A percentile compares a stretch with the other conserved stretches of the same genome.
phyloP scores from a whole-genome alignment of 1,139 yeast genomes.

The Pneumocystis jirovecii region DNA sequence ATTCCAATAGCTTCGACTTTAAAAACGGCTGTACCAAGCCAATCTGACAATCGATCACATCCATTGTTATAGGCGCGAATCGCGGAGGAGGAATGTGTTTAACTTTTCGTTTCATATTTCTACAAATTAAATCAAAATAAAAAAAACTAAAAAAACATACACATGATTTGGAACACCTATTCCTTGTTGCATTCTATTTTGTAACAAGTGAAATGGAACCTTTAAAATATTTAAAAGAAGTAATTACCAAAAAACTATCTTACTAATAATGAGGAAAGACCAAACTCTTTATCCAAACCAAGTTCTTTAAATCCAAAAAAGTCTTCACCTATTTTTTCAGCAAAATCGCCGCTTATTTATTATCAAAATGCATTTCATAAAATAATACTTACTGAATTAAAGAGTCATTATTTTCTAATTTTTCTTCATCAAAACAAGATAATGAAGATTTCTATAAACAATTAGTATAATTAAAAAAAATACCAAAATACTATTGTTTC shows the following conservation, averaged over 20 bases:
- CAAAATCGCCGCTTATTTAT: slow-evolving; percentile 53
- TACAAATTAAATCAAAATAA: slow-evolving; percentile 14
- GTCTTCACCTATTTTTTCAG: slow-evolving; percentile 77
- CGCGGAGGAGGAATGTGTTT: slow-evolving; percentile 21
- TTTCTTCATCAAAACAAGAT: neutral
- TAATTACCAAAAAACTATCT: neutral
- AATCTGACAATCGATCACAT: slow-evolving; percentile 37
- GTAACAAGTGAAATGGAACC: slow-evolving; percentile 66
- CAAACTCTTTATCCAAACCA: slow-evolving; percentile 85
- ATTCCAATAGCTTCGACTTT: slow-evolving; percentile 21
- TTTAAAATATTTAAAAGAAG: neutral
- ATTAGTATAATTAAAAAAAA: neutral
- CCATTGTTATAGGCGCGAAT: slow-evolving; percentile 32
- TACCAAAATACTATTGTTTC: neutral
- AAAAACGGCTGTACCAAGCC: slow-evolving; percentile 49
- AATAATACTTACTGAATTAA: neutral
- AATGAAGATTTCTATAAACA: neutral
- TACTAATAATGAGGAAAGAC: slow-evolving; percentile 69
- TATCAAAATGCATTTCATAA: neutral
- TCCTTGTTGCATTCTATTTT: slow-evolving; percentile 39
- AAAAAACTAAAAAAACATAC: slow-evolving; percentile 4
- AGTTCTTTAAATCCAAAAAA: slow-evolving; percentile 92
- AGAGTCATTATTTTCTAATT: neutral
- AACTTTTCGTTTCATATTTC: slow-evolving; percentile 13
- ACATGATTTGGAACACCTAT: slow-evolving; percentile 9